Base-by-base conservation (phyloP, 805 yeast genomes). In the Ogataea nakhonphanomensis region DNA sequence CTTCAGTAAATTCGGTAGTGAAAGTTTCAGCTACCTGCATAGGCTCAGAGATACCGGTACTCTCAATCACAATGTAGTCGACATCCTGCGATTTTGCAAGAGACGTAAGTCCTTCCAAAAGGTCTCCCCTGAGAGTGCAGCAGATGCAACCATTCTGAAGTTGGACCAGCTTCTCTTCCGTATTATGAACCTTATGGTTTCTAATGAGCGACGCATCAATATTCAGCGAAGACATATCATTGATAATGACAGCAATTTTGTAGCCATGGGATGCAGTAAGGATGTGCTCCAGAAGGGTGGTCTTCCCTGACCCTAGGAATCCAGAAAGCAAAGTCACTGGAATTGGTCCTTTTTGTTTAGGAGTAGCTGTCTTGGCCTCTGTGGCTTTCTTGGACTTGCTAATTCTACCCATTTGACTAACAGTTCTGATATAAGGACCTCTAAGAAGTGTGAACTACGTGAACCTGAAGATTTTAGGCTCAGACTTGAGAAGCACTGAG, bases 121-220 rank as follows among this genome's bases (percentile, higher is more conserved):
- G 30, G 30, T 27, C 30, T 27, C 30, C 30, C 30, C 30, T 27
- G 30, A 27, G 30, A 27, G 30, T 27, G 30, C 30, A 27, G 30
- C 30, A 27, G 30, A 27, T 27, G 30, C 30, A 27, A 27, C 30
- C 30, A 27, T 27, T 27, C 30, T 27, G 30, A 27, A 27, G 30
- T 27, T 27, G 30, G 30, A 27, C 30, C 30, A 27, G 30, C 30
- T 27, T 27, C 30, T 27, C 30, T 27, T 27, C 30, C 30, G 30
- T 27, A 27, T 27, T 27, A 27, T 27, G 30, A 27, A 27, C 30
- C 14, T 27, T 27, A 27, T 27, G 30, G 30, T 27, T 27, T 27
- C 30, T 27, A 27, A 27, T 27, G 30, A 27, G 30, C 30, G 30
- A 27, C 14, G 30, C 30, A 27, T 27, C 30, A 27, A 27, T 27